These are phyloP conservation scores for Epichloe gansuensis DNA, from an alignment of 2,329 filamentous ascomycete species.

Conservation along the genomic window DNA sequence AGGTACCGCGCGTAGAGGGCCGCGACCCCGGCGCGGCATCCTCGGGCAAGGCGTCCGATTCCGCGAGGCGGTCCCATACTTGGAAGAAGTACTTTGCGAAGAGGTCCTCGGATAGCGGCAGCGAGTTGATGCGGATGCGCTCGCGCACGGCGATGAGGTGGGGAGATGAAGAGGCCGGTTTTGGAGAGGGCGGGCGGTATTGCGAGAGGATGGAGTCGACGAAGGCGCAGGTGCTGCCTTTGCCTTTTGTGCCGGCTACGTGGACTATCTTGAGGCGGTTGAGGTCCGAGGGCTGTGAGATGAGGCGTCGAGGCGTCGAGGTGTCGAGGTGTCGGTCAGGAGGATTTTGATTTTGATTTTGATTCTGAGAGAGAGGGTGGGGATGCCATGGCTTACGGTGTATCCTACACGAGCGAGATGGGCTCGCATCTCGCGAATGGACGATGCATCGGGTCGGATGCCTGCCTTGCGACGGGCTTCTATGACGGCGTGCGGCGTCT, in stretches of 20 bases:
- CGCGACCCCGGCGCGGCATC: constrained; percentile 26
- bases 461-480: constrained; percentile 68
- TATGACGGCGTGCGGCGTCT: constrained; percentile 74
- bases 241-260: constrained; percentile 66
- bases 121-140: constrained; percentile 50
- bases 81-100: constrained; percentile 59
- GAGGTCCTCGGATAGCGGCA: constrained; percentile 41
- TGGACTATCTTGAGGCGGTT: constrained; percentile 54
- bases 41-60: constrained; percentile 21
- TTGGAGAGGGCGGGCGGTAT: constrained; percentile 33
- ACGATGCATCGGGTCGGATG: constrained; percentile 52
- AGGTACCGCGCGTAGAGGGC: constrained; percentile 51
- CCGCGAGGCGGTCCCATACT: constrained; percentile 47
- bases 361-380: too few species aligned
- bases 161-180: constrained; percentile 56
- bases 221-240: constrained; percentile 61
- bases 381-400: constrained; percentile 27
- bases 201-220: constrained; percentile 48
- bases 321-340: too few species aligned
- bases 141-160: constrained; percentile 57
- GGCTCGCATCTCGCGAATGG: constrained; percentile 67
- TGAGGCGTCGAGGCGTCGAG: too few species aligned
- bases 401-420: constrained; percentile 73
- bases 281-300: constrained; percentile 32
- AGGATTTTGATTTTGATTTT: too few species aligned